A percentile compares a stretch with the other conserved stretches of the same genome.
Conservation (phyloP, 2,329 filamentous ascomycete species). For the Colletotrichum noveboracense region DNA sequence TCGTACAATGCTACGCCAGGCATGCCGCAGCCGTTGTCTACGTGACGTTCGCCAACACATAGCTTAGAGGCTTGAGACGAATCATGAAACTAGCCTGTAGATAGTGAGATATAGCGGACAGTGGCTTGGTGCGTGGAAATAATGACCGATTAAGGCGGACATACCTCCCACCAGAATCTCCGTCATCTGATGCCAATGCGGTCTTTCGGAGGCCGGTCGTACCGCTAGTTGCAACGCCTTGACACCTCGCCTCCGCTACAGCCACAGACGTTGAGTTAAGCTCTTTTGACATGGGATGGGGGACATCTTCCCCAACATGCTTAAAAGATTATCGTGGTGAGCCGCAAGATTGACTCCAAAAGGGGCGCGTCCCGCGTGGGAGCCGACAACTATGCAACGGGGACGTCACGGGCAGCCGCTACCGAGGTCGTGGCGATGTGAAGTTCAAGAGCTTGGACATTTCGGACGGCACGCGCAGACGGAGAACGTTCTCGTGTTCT, state of each 20-base stretch:
- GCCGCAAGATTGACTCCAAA: neutral
- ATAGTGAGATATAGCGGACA: neutral
- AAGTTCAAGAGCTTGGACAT: neutral
- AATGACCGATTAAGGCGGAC: neutral
- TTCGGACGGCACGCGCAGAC: neutral
- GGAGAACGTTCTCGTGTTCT: neutral
- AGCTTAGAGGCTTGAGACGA: neutral
- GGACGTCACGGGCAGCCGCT: neutral
- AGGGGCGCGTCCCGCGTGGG: neutral
- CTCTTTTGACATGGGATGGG: neutral
- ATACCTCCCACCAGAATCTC: neutral
- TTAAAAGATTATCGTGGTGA: neutral
- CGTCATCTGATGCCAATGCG: neutral
- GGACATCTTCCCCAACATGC: neutral
- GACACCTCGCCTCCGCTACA: neutral
- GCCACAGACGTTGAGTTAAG: neutral
- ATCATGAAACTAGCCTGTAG: neutral
- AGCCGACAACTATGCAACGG: neutral
- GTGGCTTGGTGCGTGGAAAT: neutral
- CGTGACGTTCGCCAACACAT: neutral
- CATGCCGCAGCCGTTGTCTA: slow-evolving; percentile 41
- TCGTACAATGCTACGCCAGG: slow-evolving; percentile 50
- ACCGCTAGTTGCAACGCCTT: neutral
- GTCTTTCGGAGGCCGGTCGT: neutral
- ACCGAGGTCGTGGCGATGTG: neutral